A percentile compares a stretch with the other conserved stretches of the same genome.
Conservation (phyloP, 768 basidiomycete genomes). For the Pluteus cervinus region DNA sequence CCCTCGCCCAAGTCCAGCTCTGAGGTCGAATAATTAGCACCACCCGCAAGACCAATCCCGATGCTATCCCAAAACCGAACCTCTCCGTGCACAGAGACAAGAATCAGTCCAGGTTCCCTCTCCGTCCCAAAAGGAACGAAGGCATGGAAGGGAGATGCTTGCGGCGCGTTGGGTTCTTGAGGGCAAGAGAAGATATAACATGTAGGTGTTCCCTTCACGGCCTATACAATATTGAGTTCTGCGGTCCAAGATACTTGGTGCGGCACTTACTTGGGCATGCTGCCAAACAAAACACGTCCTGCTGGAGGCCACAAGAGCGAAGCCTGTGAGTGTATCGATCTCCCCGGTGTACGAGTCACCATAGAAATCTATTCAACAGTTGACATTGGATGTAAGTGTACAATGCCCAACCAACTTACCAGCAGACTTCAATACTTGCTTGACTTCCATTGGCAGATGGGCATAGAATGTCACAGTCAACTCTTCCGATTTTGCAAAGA, state of each 20-base stretch:
- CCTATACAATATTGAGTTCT: constrained; percentile 22
- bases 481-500: constrained; percentile 74
- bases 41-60: constrained; percentile 76
- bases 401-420: constrained; percentile 33
- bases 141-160: constrained; percentile 45
- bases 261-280: constrained; percentile 52
- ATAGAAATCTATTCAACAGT: constrained; percentile 48
- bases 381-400: constrained; percentile 6
- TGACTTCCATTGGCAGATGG: constrained; percentile 66
- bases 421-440: constrained; percentile 61
- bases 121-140: constrained; percentile 61
- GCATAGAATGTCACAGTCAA: constrained; percentile 63
- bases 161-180: constrained; percentile 28
- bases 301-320: constrained; percentile 64
- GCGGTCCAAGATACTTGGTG: not conserved
- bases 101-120: constrained; percentile 84
- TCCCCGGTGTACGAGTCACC: constrained; percentile 62
- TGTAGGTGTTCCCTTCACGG: constrained; percentile 66
- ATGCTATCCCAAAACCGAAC: constrained; percentile 88
- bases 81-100: constrained; percentile 64
- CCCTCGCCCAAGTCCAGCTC: constrained; percentile 42
- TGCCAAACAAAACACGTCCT: constrained; percentile 84
- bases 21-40: constrained; percentile 54
- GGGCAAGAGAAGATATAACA: constrained; percentile 83
- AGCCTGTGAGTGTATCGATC: constrained; percentile 68